Percentiles rank a stretch among this genome's conserved stretches.
These are phyloP conservation scores for Apiospora kogelbergensis DNA, from an alignment of 2,329 filamentous ascomycete species.

Conservation along the genomic window DNA sequence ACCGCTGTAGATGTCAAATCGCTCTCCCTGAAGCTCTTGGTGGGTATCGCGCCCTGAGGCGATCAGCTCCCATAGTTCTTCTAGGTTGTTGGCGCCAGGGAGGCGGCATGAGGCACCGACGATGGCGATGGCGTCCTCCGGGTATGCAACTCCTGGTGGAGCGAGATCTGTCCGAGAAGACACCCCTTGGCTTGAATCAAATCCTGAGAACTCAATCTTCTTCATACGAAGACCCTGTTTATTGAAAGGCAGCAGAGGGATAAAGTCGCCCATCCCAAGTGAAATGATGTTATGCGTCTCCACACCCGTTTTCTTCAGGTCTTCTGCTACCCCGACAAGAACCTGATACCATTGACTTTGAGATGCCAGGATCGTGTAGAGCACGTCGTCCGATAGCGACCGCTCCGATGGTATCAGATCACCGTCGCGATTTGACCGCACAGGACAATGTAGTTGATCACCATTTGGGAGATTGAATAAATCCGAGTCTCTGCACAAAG, in stretches of 20 bases:
- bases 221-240: too few relatives aligned
- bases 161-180: too few relatives aligned
- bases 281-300: too few relatives aligned
- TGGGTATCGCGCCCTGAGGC: background rate
- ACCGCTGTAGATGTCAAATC: background rate
- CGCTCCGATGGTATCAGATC: background rate
- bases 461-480: background rate
- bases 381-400: background rate
- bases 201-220: too few relatives aligned
- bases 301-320: too few relatives aligned
- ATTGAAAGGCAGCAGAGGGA: too few relatives aligned
- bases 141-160: too few relatives aligned
- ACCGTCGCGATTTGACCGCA: background rate
- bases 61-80: constrained; percentile 8
- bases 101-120: constrained; percentile 8
- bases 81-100: constrained; percentile 8
- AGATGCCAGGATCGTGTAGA: background rate
- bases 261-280: background rate
- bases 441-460: background rate
- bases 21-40: background rate
- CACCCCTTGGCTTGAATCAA: too few relatives aligned
- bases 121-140: constrained; percentile 3
- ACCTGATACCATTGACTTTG: background rate
- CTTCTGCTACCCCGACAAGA: background rate
- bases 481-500: background rate